Conservation (phyloP, 1,284 basidiomycete species). For the Ustilago cynodontis region DNA sequence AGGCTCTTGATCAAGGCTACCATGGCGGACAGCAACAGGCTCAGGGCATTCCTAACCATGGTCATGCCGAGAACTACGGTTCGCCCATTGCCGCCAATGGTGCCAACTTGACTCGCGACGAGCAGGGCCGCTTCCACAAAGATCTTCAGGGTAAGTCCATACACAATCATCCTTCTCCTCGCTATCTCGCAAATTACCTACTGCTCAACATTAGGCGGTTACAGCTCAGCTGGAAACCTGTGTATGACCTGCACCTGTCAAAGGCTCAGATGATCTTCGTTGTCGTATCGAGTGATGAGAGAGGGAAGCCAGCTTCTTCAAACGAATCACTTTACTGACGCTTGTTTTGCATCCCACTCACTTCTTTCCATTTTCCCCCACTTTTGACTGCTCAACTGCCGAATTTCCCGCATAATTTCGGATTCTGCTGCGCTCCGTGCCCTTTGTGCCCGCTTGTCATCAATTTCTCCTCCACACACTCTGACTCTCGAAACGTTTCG, state of each 20-base stretch:
- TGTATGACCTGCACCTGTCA: neutral
- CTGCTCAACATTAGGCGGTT: neutral
- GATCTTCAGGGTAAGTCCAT: constrained; percentile 42
- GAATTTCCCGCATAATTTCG: neutral
- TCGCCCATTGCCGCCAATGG: constrained; percentile 38
- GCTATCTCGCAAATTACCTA: neutral
- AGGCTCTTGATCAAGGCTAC: constrained; percentile 39
- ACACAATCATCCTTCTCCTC: neutral
- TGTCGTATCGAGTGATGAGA: neutral
- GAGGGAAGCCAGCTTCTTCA: neutral
- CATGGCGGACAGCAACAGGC: constrained; percentile 26
- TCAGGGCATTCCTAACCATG: constrained; percentile 21
- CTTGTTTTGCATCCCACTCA: constrained; percentile 5
- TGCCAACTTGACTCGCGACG: constrained; percentile 38
- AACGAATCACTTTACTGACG: constrained; percentile 18
- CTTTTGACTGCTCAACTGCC: constrained; percentile 5
- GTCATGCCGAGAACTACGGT: constrained; percentile 22
- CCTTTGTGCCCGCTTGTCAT: neutral
- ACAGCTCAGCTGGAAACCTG: neutral
- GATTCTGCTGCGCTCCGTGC: constrained; percentile 1
- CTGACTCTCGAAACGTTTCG: neutral
- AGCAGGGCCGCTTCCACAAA: constrained; percentile 50
- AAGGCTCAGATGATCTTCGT: neutral
- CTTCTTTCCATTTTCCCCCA: neutral
- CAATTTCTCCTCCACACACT: constrained; percentile 14